Percentiles rank a stretch among this genome's conserved stretches.
Conservation (phyloP, 2,329 filamentous ascomycete species). For the Penicillium sp. region DNA sequence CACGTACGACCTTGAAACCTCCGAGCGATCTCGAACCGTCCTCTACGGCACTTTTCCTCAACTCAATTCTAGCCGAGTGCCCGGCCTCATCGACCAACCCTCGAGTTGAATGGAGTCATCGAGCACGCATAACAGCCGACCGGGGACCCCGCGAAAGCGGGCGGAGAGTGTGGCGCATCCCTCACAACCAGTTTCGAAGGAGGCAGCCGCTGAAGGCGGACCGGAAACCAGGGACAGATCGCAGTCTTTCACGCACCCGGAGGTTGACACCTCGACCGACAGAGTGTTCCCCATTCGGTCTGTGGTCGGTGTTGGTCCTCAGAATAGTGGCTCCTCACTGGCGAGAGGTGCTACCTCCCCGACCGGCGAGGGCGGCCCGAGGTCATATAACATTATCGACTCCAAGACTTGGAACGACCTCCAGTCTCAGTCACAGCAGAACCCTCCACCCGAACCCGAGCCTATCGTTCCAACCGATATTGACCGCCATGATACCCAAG, state of each 20-base stretch:
- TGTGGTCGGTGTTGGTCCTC: constrained; percentile 68
- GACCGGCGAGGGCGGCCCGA: constrained; percentile 20
- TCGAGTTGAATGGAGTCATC: constrained; percentile 6
- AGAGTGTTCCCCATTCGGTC: constrained; percentile 79
- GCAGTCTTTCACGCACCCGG: constrained; percentile 15
- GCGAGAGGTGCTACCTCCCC: constrained; percentile 18
- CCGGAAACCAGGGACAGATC: constrained; percentile 17
- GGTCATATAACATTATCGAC: constrained; percentile 31
- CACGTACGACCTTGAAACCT: not conserved
- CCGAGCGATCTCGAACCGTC: not conserved
- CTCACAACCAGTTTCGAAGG: not conserved
- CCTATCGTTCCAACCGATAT: constrained; percentile 13
- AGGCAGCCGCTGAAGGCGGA: not conserved
- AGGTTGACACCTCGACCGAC: constrained; percentile 41
- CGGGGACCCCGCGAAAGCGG: constrained; percentile 8
- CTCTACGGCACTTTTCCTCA: not conserved
- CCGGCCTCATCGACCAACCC: not conserved
- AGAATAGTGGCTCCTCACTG: constrained; percentile 23
- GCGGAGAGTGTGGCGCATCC: constrained; percentile 6
- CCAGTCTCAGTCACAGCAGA: constrained; percentile 11
- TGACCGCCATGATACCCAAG: constrained; percentile 15
- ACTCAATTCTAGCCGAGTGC: not conserved
- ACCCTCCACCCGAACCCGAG: not conserved
- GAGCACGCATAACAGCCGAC: constrained; percentile 1
- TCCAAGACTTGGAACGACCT: constrained; percentile 24